Conservation (phyloP, 768 basidiomycete species). For the Strobilomyces echinocephalus region DNA sequence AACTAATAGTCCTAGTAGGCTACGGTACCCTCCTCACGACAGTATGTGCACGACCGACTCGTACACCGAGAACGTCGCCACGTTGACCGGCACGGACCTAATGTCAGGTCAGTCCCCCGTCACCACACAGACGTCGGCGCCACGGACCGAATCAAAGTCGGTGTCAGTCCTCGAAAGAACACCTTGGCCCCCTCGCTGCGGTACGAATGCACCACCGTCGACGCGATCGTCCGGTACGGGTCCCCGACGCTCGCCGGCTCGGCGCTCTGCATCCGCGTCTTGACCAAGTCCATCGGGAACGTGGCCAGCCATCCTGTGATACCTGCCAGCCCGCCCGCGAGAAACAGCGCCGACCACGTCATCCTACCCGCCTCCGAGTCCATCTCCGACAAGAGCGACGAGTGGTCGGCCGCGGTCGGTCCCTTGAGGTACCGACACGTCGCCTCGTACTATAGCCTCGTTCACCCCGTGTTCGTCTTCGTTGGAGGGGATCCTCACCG, state of each 20-base stretch:
- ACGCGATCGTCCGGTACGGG: constrained; percentile 55
- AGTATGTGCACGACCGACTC: constrained; percentile 50
- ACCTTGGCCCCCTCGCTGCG: constrained; percentile 60
- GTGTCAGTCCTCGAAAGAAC: constrained; percentile 72
- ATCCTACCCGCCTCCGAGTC: constrained; percentile 33
- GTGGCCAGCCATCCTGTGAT: constrained; percentile 74
- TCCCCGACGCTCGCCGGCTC: constrained; percentile 25
- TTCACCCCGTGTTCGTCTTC: constrained; percentile 2
- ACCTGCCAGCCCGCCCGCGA: constrained; percentile 76
- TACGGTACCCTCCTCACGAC: constrained; percentile 10
- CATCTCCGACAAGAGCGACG: constrained; percentile 38
- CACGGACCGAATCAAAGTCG: constrained; percentile 70
- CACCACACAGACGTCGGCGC: background rate
- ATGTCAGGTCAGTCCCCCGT: background rate
- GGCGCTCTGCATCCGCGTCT: constrained; percentile 77
- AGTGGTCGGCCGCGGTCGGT: constrained; percentile 22
- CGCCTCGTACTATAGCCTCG: constrained; percentile 52
- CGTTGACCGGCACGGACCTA: constrained; percentile 83
- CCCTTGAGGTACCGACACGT: constrained; percentile 48
- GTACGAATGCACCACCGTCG: constrained; percentile 58
- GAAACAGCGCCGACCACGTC: constrained; percentile 55
- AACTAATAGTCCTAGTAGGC: background rate
- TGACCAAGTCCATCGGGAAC: constrained; percentile 86
- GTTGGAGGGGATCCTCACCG: constrained; percentile 40
- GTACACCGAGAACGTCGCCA: constrained; percentile 74